Conservation (phyloP, 2,329 filamentous ascomycete genomes). For the Xylaria hypoxylon region DNA sequence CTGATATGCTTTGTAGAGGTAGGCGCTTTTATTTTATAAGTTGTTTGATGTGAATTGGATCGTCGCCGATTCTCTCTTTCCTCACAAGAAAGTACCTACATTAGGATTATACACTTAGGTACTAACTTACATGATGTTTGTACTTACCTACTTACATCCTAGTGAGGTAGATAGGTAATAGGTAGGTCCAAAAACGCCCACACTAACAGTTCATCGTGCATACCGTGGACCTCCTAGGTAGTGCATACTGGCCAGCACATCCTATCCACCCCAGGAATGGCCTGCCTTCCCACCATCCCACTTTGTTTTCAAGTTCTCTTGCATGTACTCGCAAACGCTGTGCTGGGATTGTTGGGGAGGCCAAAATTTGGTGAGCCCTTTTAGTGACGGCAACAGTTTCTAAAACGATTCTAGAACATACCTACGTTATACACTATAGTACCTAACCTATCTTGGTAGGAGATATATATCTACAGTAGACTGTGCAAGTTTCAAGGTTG, state of each 20-base stretch:
- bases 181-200: not conserved
- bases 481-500: not conserved
- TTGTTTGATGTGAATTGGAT: too few species aligned
- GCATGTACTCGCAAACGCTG: constrained; percentile 16
- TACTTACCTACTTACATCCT: too few species aligned
- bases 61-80: too few species aligned
- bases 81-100: too few species aligned
- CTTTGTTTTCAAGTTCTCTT: constrained; percentile 18
- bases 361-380: not conserved
- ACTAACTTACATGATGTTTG: too few species aligned
- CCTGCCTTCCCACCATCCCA: constrained; percentile 12
- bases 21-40: too few species aligned
- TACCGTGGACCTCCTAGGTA: too few species aligned
- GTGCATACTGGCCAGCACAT: constrained; percentile 34
- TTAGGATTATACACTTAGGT: too few species aligned
- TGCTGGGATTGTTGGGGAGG: not conserved
- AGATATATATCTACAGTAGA: not conserved
- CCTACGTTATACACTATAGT: not conserved
- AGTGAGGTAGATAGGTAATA: too few species aligned
- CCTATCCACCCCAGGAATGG: constrained; percentile 24
- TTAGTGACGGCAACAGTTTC: not conserved
- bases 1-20: too few species aligned
- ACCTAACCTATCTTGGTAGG: too few species aligned
- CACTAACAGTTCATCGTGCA: constrained; percentile 39
- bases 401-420: not conserved